phyloP scores from a whole-genome alignment of 2,329 filamentous ascomycete species.

The Fusarium sp. region DNA sequence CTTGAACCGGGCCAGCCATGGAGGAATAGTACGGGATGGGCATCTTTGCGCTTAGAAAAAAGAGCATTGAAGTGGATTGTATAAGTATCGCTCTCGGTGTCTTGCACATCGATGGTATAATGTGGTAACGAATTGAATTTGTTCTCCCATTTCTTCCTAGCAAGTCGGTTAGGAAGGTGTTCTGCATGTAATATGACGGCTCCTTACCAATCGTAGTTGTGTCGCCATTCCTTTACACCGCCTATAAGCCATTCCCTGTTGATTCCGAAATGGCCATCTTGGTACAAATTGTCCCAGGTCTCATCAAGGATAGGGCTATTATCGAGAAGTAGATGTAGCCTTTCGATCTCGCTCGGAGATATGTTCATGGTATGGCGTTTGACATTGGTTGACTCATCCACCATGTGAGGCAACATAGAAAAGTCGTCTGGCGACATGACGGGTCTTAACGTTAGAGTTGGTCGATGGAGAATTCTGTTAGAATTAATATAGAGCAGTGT shows the following conservation, averaged over 20 bases:
- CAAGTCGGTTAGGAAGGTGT: accelerated
- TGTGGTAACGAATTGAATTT: background rate
- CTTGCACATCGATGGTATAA: background rate
- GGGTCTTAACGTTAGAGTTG: too few species aligned
- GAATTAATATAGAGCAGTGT: too few species aligned
- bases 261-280: background rate
- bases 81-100: background rate
- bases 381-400: background rate
- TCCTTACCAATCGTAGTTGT: background rate
- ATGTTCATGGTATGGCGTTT: background rate
- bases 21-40: background rate
- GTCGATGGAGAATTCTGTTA: too few species aligned
- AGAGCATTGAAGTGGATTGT: background rate
- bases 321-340: background rate
- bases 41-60: background rate
- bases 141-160: background rate
- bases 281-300: accelerated
- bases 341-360: background rate
- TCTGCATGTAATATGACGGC: background rate
- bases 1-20: background rate
- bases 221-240: background rate
- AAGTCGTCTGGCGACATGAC: too few species aligned
- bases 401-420: background rate
- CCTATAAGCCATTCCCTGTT: background rate
- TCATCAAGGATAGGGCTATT: background rate